Evolutionary conservation across 2,329 filamentous ascomycete species (phyloP).

Genomic region (Coleophoma cylindrospora): DNA sequence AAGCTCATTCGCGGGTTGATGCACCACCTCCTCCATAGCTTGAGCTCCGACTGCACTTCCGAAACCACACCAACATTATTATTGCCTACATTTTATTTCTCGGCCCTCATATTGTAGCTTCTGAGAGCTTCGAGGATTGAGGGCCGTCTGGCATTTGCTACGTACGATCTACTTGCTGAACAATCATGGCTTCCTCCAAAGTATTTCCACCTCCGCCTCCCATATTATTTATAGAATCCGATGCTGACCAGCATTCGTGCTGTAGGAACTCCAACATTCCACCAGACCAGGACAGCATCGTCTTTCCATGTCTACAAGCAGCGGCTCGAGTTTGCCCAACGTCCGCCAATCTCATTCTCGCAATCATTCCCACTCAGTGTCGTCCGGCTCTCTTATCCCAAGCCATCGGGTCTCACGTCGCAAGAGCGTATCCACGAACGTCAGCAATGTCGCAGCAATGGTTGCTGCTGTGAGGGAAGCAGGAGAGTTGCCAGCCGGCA

Average conservation of each 20-base stretch:
- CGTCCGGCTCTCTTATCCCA: constrained; percentile 70
- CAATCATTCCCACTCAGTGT: constrained; percentile 76
- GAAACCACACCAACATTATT: constrained; percentile 9
- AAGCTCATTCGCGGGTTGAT: constrained; percentile 20
- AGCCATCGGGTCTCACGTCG: constrained; percentile 84
- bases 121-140: constrained; percentile 28
- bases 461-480: constrained; percentile 67
- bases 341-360: constrained; percentile 36
- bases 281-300: constrained; percentile 62
- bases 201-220: constrained; percentile 31
- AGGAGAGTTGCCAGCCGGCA: constrained; percentile 50
- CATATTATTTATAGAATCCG: constrained; percentile 21
- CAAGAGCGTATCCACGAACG: constrained; percentile 83
- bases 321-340: constrained; percentile 50
- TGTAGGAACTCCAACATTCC: constrained; percentile 59
- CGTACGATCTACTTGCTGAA: constrained; percentile 23
- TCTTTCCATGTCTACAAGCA: constrained; percentile 52
- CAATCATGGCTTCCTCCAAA: constrained; percentile 58
- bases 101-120: constrained; percentile 28
- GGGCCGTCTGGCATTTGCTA: constrained; percentile 23
- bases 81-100: constrained; percentile 13
- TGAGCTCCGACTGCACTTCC: constrained; percentile 16
- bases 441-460: constrained; percentile 69
- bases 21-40: constrained; percentile 13
- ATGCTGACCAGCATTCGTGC: constrained; percentile 20